Base-by-base conservation (phyloP, 768 basidiomycete genomes). In the Boletus reticulatus region DNA sequence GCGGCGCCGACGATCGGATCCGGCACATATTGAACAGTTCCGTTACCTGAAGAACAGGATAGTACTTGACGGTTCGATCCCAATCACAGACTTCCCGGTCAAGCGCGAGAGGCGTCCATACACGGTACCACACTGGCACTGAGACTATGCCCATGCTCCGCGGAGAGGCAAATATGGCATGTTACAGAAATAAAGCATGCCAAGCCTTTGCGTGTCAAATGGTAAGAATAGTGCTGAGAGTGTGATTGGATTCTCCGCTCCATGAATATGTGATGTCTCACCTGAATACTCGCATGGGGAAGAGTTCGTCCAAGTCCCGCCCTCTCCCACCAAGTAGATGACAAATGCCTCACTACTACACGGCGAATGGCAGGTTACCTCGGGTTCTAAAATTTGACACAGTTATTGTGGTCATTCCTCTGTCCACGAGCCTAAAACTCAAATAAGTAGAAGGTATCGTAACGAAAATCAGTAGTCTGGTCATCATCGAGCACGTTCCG, bases 1-100 rank as follows among this genome's bases (percentile, higher is more conserved):
- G 19, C 46, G 45, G 32, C 45, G 36, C 63, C 55, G 60, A 62
- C 24, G 13, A 58, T 64, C 54, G 64, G 60, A 36, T 31, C 36
- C 48, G 50, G 17, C 20, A 29, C 3, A 29, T 16, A 39, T 27
- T 9, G 34, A 41, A 38, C 34, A 52, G 11, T 3, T 16, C 14
- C 47, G 27, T 36, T 29, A 17, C 16, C 38, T 48, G 31, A 44
- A 41, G 19, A 9, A 46, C 37, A 43, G 19, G n/a, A 50, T 20
- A 43, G 43, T 16, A n/a, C 39, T 42, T 32, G 17, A 16, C 42
- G 17, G 14, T 11, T 29, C n/a, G 24, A 31, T 48, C 43, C 39
- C 14, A 22, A 27, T 16, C 24, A 5, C 34, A 36, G 14, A 36
- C 13, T 1, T 36, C 34, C 14, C 34, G 34, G 34, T 36, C 11